phyloP scores from a whole-genome alignment of 2,329 filamentous ascomycete genomes.

The Cladorrhinum sp. region DNA sequence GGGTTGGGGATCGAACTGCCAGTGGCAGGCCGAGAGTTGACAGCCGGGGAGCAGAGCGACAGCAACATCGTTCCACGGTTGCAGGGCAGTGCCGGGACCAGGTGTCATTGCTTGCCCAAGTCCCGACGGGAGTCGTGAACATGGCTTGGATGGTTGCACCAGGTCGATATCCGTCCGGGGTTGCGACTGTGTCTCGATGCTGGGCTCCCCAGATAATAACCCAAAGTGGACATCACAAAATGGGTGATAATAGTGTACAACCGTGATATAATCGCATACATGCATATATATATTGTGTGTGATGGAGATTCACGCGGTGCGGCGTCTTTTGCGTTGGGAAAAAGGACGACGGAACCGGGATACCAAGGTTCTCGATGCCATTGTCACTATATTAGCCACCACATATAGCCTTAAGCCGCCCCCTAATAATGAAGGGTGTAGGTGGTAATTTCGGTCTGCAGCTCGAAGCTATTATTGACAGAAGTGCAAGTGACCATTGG shows the following conservation, averaged over 20 bases:
- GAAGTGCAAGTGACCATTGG: conserved; percentile 12
- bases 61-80: conserved; percentile 19
- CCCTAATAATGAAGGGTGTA: conserved; percentile 30
- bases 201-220: conserved; percentile 8
- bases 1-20: conserved; percentile 14
- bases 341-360: conserved; percentile 20
- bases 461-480: conserved; percentile 29
- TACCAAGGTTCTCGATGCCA: conserved; percentile 22
- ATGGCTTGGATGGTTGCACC: conserved; percentile 11
- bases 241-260: conserved; percentile 8
- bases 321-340: background rate
- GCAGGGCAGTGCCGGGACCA: conserved; percentile 16
- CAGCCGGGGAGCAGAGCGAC: conserved; percentile 14
- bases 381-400: conserved; percentile 36
- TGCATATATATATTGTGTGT: conserved; percentile 15
- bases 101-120: conserved; percentile 18
- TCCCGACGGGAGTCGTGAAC: conserved; percentile 7
- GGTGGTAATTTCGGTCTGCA: conserved; percentile 38
- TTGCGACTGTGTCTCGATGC: background rate
- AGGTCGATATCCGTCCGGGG: conserved; percentile 6
- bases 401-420: conserved; percentile 38
- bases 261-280: conserved; percentile 19
- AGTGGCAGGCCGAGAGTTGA: conserved; percentile 17
- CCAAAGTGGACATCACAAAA: conserved; percentile 2
- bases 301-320: conserved; percentile 2